A percentile compares a stretch with the other conserved stretches of the same genome.
Conservation (phyloP, 495 filamentous ascomycete species). For the Penicillium atrosanguineum region DNA sequence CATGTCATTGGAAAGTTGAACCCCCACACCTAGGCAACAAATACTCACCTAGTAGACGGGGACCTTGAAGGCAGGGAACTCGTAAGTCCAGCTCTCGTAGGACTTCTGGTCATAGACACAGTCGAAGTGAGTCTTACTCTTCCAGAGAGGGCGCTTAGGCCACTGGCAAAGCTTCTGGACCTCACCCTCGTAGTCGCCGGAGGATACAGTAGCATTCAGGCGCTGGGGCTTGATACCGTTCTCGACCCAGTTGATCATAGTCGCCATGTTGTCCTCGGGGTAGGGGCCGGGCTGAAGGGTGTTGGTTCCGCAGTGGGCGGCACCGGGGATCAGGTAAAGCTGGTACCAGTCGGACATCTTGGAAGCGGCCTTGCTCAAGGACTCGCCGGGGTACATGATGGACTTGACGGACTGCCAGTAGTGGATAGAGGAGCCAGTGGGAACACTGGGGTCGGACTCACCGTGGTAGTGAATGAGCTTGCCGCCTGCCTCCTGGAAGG, state of each 20-base stretch:
- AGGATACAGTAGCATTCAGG: constrained; percentile 39
- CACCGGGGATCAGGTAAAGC: constrained; percentile 51
- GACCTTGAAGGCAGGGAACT: constrained; percentile 29
- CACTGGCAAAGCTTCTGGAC: constrained; percentile 47
- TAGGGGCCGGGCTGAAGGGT: constrained; percentile 45
- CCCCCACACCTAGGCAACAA: background rate
- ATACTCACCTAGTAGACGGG: constrained; percentile 23
- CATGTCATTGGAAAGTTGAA: too few species aligned
- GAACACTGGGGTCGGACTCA: constrained; percentile 48
- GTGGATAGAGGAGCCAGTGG: constrained; percentile 46
- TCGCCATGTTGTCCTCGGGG: constrained; percentile 41
- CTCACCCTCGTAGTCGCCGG: constrained; percentile 34
- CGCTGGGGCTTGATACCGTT: constrained; percentile 40
- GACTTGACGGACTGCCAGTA: constrained; percentile 51
- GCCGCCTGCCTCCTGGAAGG: constrained; percentile 42
- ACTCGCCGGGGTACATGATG: constrained; percentile 44
- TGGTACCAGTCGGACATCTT: constrained; percentile 52
- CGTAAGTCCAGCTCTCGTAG: constrained; percentile 39
- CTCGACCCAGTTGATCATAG: constrained; percentile 54
- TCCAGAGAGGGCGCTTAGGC: constrained; percentile 46
- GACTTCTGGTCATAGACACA: constrained; percentile 46
- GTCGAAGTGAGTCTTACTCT: constrained; percentile 30
- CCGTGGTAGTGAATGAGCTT: constrained; percentile 54
- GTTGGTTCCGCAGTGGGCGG: constrained; percentile 48
- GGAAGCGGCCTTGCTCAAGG: constrained; percentile 29